These are phyloP conservation scores for Adansonia gregorii DNA, from an alignment of 441 rosid species.

Conservation along the genomic window DNA sequence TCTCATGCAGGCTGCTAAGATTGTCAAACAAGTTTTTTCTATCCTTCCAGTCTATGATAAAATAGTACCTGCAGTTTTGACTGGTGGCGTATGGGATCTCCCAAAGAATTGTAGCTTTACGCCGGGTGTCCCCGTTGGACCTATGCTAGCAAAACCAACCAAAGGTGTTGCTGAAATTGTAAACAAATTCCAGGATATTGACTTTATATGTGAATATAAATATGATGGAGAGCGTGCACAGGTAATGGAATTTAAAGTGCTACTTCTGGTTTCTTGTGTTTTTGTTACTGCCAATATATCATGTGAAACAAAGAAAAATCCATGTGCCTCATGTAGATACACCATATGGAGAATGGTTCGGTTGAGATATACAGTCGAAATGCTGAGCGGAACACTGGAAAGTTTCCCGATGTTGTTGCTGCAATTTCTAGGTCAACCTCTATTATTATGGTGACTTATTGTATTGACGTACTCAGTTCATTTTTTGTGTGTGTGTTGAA, in stretches of 20 bases:
- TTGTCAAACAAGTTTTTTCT: constrained; percentile 84
- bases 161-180: constrained; percentile 84
- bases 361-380: constrained; percentile 96
- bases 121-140: constrained; percentile 91
- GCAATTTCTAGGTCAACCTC: constrained; percentile 65
- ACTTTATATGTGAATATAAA: constrained; percentile 86
- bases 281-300: constrained; percentile 8
- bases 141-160: constrained; percentile 95
- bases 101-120: constrained; percentile 68
- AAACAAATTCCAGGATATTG: constrained; percentile 78
- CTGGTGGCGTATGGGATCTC: constrained; percentile 85
- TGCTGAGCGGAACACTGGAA: constrained; percentile 87
- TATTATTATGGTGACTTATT: constrained; percentile 21
- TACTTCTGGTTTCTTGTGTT: constrained; percentile 17
- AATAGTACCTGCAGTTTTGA: constrained; percentile 80
- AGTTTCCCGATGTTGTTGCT: constrained; percentile 83
- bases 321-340: constrained; percentile 57
- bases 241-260: constrained; percentile 44
- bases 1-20: constrained; percentile 73
- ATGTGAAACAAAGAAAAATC: constrained; percentile 21
- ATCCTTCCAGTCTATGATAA: constrained; percentile 90
- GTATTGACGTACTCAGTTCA: background rate
- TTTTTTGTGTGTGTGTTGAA: background rate
- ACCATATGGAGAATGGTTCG: constrained; percentile 79
- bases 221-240: constrained; percentile 99